A percentile compares a stretch with the other conserved stretches of the same genome.
Conservation (phyloP, 768 basidiomycete species). For the Postia placenta region DNA sequence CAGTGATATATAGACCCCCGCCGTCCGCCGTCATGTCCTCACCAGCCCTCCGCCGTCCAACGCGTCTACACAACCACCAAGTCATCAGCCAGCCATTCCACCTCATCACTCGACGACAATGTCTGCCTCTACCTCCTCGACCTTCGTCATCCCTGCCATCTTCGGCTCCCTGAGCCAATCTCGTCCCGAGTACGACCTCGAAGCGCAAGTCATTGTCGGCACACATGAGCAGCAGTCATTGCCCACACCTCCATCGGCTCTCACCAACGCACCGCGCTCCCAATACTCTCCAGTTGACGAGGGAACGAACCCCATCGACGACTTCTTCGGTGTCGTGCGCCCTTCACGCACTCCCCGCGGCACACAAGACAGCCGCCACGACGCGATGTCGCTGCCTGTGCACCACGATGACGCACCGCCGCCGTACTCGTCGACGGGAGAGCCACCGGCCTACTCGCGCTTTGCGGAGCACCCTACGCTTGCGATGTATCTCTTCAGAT, state of each 20-base stretch:
- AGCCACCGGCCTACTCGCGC: constrained; percentile 28
- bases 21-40: not conserved
- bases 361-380: constrained; percentile 29
- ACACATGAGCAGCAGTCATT: not conserved
- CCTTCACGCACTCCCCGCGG: constrained; percentile 11
- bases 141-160: constrained; percentile 4
- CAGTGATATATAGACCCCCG: not conserved
- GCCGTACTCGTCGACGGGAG: constrained; percentile 23
- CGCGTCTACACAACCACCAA: not conserved
- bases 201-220: not conserved
- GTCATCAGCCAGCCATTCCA: not conserved
- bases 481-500: constrained; percentile 43
- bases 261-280: not conserved
- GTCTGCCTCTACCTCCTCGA: not conserved
- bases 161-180: constrained; percentile 4
- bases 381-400: constrained; percentile 11
- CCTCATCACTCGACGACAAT: not conserved
- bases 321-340: constrained; percentile 24
- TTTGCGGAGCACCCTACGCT: constrained; percentile 36
- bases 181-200: constrained; percentile 3
- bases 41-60: not conserved
- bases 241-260: constrained; percentile 1
- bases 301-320: constrained; percentile 4
- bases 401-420: constrained; percentile 23
- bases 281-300: constrained; percentile 6